Conservation (phyloP, 1,284 basidiomycete genomes). For the Bondarzewia mesenterica region DNA sequence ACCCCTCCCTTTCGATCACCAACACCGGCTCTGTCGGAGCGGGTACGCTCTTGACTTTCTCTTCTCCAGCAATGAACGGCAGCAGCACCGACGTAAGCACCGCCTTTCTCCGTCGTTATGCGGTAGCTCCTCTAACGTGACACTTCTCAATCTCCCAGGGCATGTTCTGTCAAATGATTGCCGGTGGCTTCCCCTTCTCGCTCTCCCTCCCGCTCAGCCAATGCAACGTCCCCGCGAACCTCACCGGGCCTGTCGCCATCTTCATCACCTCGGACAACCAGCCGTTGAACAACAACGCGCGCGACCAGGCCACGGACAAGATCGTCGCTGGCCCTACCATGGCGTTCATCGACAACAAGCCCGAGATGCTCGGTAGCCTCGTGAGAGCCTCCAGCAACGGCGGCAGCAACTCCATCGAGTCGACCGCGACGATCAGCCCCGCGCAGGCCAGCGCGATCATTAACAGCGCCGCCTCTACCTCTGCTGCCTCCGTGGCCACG, state of each 20-base stretch:
- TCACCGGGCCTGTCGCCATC: slow-evolving; percentile 55
- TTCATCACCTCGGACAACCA: slow-evolving; percentile 1
- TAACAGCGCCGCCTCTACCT: slow-evolving; percentile 23
- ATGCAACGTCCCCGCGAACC: slow-evolving; percentile 54
- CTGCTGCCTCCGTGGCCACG: slow-evolving; percentile 8
- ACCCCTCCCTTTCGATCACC: slow-evolving; percentile 53
- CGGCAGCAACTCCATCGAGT: slow-evolving; percentile 6
- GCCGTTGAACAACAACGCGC: not conserved
- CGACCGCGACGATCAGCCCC: slow-evolving; percentile 37
- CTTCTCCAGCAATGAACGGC: slow-evolving; percentile 46
- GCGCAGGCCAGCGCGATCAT: slow-evolving; percentile 38
- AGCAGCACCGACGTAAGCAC: slow-evolving; percentile 37
- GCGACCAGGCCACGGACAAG: not conserved
- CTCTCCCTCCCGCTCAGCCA: slow-evolving; percentile 48
- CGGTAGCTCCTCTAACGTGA: not conserved
- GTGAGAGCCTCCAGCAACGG: not conserved
- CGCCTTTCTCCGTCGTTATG: not conserved
- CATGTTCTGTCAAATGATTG: slow-evolving; percentile 70
- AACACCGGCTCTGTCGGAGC: slow-evolving; percentile 46
- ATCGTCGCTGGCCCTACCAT: slow-evolving; percentile 2
- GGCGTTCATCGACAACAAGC: not conserved
- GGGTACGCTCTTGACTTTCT: slow-evolving; percentile 59
- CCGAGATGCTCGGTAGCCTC: not conserved
- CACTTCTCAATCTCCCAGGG: slow-evolving; percentile 25
- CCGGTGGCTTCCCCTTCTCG: slow-evolving; percentile 51